phyloP scores from a whole-genome alignment of 2,329 filamentous ascomycete genomes.

The Arthrinium phaeospermum region DNA sequence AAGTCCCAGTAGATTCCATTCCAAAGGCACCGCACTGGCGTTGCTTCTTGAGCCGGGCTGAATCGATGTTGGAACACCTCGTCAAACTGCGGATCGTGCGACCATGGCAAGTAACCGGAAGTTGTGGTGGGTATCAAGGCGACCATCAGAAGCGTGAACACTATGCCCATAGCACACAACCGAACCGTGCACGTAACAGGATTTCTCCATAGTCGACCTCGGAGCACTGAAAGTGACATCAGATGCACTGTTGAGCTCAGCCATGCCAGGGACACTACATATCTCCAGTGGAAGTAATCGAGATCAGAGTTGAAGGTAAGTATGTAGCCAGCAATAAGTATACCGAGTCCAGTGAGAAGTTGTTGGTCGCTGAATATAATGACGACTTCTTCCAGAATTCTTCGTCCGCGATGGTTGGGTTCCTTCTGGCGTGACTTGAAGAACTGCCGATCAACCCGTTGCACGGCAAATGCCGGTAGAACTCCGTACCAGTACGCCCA shows the following conservation, averaged over 20 bases:
- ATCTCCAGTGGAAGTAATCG: not conserved
- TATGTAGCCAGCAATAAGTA: not conserved
- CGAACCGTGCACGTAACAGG: not conserved
- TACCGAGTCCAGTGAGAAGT: not conserved
- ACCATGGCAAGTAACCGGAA: no score
- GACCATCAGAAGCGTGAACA: not conserved
- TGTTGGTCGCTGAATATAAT: not conserved
- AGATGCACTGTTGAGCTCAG: not conserved
- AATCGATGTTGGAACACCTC: no score
- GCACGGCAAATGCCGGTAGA: not conserved
- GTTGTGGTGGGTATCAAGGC: not conserved
- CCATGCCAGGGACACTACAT: not conserved
- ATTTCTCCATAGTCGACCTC: not conserved
- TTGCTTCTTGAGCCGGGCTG: no score
- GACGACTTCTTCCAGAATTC: not conserved
- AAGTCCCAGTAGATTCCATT: no score
- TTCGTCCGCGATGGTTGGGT: not conserved
- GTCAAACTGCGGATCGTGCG: no score
- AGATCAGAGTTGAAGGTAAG: not conserved
- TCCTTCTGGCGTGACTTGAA: no score
- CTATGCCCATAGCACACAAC: not conserved
- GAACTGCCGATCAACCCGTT: not conserved
- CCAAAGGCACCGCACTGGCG: no score
- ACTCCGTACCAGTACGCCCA: not conserved
- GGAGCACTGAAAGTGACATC: not conserved